phyloP scores from a whole-genome alignment of 345 rosid genomes.

The Brassica juncea region DNA sequence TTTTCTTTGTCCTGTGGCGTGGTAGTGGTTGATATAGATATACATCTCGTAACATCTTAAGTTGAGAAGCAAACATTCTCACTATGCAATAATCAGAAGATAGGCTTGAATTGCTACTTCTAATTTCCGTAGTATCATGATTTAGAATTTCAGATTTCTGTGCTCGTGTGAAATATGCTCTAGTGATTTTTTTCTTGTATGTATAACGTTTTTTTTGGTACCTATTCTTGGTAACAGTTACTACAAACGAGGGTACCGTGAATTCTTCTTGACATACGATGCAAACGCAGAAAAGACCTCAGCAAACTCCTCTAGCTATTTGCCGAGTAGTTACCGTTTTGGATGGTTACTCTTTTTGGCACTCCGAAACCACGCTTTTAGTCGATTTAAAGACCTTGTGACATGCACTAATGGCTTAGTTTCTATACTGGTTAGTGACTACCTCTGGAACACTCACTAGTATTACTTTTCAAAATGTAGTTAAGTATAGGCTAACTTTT shows the following conservation, averaged over 20 bases:
- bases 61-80: constrained; percentile 4
- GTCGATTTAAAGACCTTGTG: constrained; percentile 84
- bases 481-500: constrained; percentile 14
- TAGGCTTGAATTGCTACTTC: constrained; percentile 1
- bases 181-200: background rate
- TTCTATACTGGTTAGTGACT: constrained; percentile 78
- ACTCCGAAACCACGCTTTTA: constrained; percentile 77
- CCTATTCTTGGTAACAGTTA: constrained; percentile 51
- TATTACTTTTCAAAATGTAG: background rate
- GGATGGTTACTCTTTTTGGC: constrained; percentile 96
- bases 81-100: constrained; percentile 10
- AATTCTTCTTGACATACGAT: constrained; percentile 64
- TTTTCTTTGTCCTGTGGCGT: constrained; percentile 15
- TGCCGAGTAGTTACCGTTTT: constrained; percentile 65
- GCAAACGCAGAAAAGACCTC: constrained; percentile 53
- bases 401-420: constrained; percentile 87
- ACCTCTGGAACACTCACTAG: background rate
- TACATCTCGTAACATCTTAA: no score
- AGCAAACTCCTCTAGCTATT: constrained; percentile 43
- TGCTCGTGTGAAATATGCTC: constrained; percentile 1
- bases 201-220: constrained; percentile 4
- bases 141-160: background rate
- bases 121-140: background rate
- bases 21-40: background rate
- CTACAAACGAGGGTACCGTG: constrained; percentile 74